Base-by-base conservation (phyloP, 2,329 filamentous ascomycete species). In the Diaporthe destruens region DNA sequence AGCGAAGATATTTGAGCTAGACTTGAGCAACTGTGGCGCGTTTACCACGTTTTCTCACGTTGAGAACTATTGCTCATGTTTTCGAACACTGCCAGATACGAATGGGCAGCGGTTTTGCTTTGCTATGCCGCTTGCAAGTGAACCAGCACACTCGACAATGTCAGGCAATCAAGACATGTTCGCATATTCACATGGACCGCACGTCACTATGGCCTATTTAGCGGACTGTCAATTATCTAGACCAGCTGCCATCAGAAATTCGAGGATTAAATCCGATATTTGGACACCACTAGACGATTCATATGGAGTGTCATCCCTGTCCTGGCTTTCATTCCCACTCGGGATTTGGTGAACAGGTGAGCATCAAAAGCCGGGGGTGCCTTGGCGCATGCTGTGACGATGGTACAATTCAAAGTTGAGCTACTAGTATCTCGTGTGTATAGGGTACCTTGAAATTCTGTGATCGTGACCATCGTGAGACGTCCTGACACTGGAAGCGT, bases 241-340 rank as follows among this genome's bases (percentile, higher is more conserved):
- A 32, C 2, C 44, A 81, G 6, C 84, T 84, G 75, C 76, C 85
- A 44, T 76, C 77, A 44, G 75, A 76, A 20, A 76, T 83, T 6
- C 75, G 80, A n/a, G 76, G 80, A 3, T 80, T 89, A 16, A 86
- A 89, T 75, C 86, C 87, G 1, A 84, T 86, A 12, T 88, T 85
- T 42, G 36, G 49, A 77, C 79, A 89, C 12, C n/a, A n/a, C n/a
- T n/a, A n/a, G 77, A 80, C 32, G 74, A 77, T 14, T 85, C 83
- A 4, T 72, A 84, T 4, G 77, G 78, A 6, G 80, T 81, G 23
- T 77, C 80, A 6, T 81, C 80, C 32, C 81, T 82, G 4, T 84
- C 86, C 0, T 83, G 84, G 71, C 82, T 88, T 65, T 82, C 12
- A 3, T 42, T 87, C 3, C 89, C 77, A 81, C 20, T 2, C 57